Conservation (phyloP, 805 yeast species). For the Teunomyces barrocoloradensis region DNA sequence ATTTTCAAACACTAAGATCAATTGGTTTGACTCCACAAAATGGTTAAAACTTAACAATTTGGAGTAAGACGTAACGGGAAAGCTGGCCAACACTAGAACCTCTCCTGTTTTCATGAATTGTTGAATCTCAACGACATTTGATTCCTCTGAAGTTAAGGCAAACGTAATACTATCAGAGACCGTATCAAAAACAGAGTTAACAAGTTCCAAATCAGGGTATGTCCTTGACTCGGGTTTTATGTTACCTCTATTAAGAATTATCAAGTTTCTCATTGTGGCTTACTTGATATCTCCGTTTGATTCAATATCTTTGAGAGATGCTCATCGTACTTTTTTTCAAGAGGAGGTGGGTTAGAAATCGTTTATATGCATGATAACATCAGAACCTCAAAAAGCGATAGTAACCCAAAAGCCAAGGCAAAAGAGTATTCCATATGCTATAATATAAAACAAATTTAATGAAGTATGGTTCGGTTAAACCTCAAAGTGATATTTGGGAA, state of each 20-base stretch:
- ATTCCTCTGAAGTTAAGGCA: constrained; percentile 53
- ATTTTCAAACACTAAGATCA: constrained; percentile 62
- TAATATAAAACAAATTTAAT: too few species aligned
- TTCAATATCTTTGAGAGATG: neutral
- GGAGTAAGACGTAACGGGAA: constrained; percentile 37
- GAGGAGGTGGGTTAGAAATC: neutral
- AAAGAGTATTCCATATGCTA: too few species aligned
- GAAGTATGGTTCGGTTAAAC: too few species aligned
- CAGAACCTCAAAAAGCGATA: neutral
- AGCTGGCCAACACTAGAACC: constrained; percentile 56
- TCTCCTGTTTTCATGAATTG: constrained; percentile 67
- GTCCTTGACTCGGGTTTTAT: constrained; percentile 52
- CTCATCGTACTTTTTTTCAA: constrained; percentile 2
- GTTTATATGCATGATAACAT: neutral
- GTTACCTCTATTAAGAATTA: constrained; percentile 52
- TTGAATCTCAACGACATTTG: constrained; percentile 68
- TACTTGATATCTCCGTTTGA: neutral
- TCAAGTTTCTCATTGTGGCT: constrained; percentile 45
- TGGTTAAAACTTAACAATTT: constrained; percentile 57
- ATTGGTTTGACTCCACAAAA: constrained; percentile 64
- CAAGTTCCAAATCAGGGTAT: constrained; percentile 62
- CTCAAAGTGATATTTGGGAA: too few species aligned
- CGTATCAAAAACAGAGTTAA: constrained; percentile 63
- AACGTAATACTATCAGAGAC: constrained; percentile 71
- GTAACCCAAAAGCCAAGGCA: too few species aligned